Evolutionary conservation across 1,284 basidiomycete genomes (phyloP), one percentile per base, ranked within the genome.

Genomic region (Psilocybe mexicana): DNA sequence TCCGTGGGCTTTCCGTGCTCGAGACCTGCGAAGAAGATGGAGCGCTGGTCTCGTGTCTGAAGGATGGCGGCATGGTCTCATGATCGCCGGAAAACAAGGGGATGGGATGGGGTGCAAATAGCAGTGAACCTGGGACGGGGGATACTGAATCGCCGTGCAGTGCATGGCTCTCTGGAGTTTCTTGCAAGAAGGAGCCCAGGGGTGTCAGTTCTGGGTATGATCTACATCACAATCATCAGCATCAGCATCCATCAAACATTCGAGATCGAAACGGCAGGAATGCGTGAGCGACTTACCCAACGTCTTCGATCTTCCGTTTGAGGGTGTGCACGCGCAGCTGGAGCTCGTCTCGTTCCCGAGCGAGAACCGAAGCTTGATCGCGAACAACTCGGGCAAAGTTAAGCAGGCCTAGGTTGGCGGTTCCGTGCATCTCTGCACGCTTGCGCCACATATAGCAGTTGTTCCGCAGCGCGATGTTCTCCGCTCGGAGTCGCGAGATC

Each of bases 341-440:
- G 18, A 70, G 61, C 33, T 66, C 65, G 77, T 70, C 61, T 72
- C 78, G 60, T 78, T 85, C 81, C 30, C 70, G 71, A 59, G 77
- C 76, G 59, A 81, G 70, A 51, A 72, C 72, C 12, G 79, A 54
- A n/a, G 77, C 79, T 45, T 80, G 75, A 55, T 84, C 80, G 48
- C 76, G 76, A 4, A 82, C 75, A 3, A 77, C 66, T 43, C 78
- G 75, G 12, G 81, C 75, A 53, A 85, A 74, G 28, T 79, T 76
- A 43, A 83, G 72, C 42, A 85, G 76, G 35, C 80, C 79, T 28
- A 83, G 68, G 26, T 81, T 85, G 11, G 82, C 81, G 2, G 80
- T 74, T 8, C 82, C 79, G 61, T 86, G 84, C 7, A 79, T 73
- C 58, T 84, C 80, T 10, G 84, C 84, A 43, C 84, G 80, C 55